A percentile compares a stretch with the other conserved stretches of the same genome.
phyloP scores from a whole-genome alignment of 495 filamentous ascomycete species.

The Aspergillus indologenus region DNA sequence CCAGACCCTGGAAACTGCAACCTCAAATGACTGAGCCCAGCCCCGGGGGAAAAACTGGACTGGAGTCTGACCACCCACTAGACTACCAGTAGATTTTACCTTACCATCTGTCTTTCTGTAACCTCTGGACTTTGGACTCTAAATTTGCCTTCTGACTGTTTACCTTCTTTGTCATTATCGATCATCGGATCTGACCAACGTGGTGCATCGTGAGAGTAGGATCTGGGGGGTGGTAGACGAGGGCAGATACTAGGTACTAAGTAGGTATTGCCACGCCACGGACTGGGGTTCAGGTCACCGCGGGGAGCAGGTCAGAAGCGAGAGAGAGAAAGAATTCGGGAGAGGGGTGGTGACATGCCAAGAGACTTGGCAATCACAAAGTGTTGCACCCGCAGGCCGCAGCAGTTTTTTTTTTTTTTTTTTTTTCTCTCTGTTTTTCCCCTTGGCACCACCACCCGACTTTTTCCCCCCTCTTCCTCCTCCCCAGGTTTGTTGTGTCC shows the following conservation, averaged over 20 bases:
- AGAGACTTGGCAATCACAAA: background rate
- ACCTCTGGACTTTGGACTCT: background rate
- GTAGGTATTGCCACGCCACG: background rate
- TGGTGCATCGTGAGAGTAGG: too few species aligned
- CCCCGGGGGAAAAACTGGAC: too few species aligned
- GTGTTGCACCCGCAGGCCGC: background rate
- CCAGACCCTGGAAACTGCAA: too few species aligned
- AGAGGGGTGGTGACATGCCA: background rate
- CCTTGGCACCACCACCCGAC: background rate
- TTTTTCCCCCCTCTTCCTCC: too few species aligned
- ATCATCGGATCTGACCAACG: background rate
- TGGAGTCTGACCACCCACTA: background rate
- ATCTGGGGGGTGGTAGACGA: too few species aligned
- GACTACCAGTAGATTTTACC: too few species aligned
- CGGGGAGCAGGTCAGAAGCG: background rate
- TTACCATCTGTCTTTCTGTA: background rate
- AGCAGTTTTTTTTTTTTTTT: too few species aligned
- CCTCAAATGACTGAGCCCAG: too few species aligned
- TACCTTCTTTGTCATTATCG: background rate
- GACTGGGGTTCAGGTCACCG: background rate
- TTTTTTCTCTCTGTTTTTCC: background rate
- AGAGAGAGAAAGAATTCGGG: background rate
- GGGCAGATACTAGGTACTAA: too few species aligned
- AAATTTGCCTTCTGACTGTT: too few species aligned
- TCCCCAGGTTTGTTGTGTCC: background rate